A percentile compares a stretch with the other conserved stretches of the same genome.
Conservation (phyloP, 768 basidiomycete genomes). For the Boletales sp. region DNA sequence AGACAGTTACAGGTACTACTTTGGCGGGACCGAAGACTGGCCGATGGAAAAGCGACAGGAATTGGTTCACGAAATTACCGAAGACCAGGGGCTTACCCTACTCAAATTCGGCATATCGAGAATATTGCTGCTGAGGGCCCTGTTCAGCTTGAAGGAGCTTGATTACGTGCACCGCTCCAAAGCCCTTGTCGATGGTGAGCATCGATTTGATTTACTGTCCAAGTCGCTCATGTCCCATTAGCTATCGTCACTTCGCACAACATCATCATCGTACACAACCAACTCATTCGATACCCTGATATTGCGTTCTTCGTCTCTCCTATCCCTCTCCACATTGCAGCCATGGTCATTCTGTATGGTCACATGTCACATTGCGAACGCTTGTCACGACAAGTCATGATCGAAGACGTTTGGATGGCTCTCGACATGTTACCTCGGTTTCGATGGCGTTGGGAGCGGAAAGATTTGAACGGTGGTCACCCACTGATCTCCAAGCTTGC, state of each 20-base stretch:
- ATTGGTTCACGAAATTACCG: constrained; percentile 70
- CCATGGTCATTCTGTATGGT: constrained; percentile 88
- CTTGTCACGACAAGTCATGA: constrained; percentile 58
- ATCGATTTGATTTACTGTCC: neutral
- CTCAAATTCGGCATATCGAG: constrained; percentile 81
- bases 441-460: constrained; percentile 91
- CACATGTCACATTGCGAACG: constrained; percentile 77
- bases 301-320: constrained; percentile 88
- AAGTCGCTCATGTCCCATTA: constrained; percentile 24
- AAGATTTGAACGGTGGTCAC: constrained; percentile 73
- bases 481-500: constrained; percentile 83
- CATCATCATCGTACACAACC: constrained; percentile 79
- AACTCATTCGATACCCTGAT: constrained; percentile 80
- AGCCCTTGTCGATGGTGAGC: constrained; percentile 75
- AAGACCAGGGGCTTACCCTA: constrained; percentile 78
- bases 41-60: constrained; percentile 57
- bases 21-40: constrained; percentile 79
- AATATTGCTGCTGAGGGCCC: constrained; percentile 70
- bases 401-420: constrained; percentile 84
- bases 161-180: constrained; percentile 60
- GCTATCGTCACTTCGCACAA: constrained; percentile 88
- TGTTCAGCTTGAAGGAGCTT: constrained; percentile 76
- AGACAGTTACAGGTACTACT: constrained; percentile 69
- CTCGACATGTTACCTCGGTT: constrained; percentile 86
- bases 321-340: constrained; percentile 84